Percentiles rank a stretch among this genome's conserved stretches.
These are phyloP conservation scores for Yamadazyma friedrichii DNA, from an alignment of 1,139 yeast species.

Conservation along the genomic window DNA sequence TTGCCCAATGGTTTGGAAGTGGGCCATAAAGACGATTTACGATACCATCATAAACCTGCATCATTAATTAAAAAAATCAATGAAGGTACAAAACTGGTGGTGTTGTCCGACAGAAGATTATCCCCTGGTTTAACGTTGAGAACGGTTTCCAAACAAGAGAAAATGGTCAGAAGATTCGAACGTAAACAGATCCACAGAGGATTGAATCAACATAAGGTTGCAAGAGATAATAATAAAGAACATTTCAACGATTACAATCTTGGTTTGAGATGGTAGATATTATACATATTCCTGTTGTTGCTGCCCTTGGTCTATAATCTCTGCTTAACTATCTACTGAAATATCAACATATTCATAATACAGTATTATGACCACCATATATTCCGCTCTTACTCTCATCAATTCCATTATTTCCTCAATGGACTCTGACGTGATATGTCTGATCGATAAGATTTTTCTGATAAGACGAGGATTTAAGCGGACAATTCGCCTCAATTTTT, in stretches of 20 bases:
- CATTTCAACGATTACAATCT: conserved; percentile 20
- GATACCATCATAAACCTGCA: conserved; percentile 41
- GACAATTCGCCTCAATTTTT: no score
- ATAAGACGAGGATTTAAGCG: neutral
- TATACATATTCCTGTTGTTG: neutral
- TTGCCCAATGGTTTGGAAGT: conserved; percentile 50
- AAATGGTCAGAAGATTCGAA: conserved; percentile 27
- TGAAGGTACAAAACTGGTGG: conserved; percentile 36
- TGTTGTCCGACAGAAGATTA: conserved; percentile 38
- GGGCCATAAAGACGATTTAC: conserved; percentile 49
- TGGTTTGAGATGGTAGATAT: conserved; percentile 1
- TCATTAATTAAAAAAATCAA: conserved; percentile 13
- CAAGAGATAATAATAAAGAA: conserved; percentile 33
- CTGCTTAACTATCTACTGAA: no score
- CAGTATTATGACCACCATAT: no score
- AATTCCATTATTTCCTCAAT: no score
- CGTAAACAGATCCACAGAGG: conserved; percentile 23
- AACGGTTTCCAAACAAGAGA: conserved; percentile 36
- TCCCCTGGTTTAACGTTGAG: conserved; percentile 37
- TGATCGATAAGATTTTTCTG: neutral
- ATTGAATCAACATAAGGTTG: conserved; percentile 26
- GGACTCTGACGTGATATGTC: no score
- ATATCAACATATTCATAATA: no score
- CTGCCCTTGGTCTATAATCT: neutral
- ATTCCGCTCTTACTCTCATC: no score